Percentiles rank a stretch among this genome's conserved stretches.
Conservation (phyloP, 306 rosid genomes). For the Pterocarpus macrocarpus region DNA sequence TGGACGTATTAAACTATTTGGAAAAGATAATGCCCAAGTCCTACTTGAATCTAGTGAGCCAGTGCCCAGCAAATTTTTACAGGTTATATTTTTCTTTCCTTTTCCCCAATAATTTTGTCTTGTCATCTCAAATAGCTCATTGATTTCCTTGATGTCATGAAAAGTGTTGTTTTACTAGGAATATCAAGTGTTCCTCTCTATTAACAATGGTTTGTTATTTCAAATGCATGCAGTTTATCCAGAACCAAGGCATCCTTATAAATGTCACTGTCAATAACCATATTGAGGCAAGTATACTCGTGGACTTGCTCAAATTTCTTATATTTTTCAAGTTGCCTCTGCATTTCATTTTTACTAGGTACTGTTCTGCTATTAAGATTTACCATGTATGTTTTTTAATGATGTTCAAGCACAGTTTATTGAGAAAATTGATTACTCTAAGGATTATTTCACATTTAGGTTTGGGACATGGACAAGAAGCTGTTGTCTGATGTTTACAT, state of each 20-base stretch:
- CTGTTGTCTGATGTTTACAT: conserved; percentile 56
- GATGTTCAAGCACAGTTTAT: conserved; percentile 16
- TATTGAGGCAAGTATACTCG: conserved; percentile 72
- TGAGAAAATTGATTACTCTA: conserved; percentile 30
- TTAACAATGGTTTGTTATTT: conserved; percentile 35
- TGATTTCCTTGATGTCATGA: conserved; percentile 19
- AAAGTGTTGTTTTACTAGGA: conserved; percentile 17
- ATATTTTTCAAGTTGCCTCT: too few species aligned
- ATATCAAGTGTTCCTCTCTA: conserved; percentile 7
- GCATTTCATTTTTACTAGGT: too few species aligned
- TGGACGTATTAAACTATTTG: conserved; percentile 85
- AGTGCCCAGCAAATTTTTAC: conserved; percentile 77
- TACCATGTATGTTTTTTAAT: not conserved
- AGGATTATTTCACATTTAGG: conserved; percentile 56
- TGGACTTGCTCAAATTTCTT: conserved; percentile 14
- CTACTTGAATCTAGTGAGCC: conserved; percentile 73
- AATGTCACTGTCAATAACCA: conserved; percentile 70
- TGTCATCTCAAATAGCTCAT: not conserved
- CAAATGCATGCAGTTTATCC: conserved; percentile 65
- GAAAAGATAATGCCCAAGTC: conserved; percentile 75
- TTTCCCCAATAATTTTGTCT: not conserved
- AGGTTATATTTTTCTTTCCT: conserved; percentile 55
- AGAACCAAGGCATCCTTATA: conserved; percentile 75
- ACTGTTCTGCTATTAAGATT: too few species aligned
- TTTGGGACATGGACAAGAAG: conserved; percentile 86